Evolutionary conservation across 2,329 filamentous ascomycete genomes (phyloP), one percentile per base, ranked within the genome.

Genomic region (Alternaria brassicicola): DNA sequence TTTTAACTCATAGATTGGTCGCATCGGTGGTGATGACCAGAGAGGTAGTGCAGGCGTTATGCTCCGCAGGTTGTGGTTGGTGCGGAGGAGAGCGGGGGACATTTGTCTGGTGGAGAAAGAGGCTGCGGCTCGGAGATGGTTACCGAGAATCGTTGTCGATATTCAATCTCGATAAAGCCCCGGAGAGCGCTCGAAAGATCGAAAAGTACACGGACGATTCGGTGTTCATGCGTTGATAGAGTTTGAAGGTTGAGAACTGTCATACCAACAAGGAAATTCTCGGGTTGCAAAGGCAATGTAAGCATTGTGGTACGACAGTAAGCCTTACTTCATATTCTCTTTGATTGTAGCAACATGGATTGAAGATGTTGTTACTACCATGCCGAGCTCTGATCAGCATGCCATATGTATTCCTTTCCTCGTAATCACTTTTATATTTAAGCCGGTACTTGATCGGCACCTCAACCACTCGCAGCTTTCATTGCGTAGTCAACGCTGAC

Each of bases 41-140:
- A 35, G 19, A 31, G 15, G 43, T 35, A 26, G 43, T 23, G 43
- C 43, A 35, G 13, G 30, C 30, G 19, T 33, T 30, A 19, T 9
- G 7, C 46, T 55, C 46, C 46, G 52, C 36, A 21, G 15, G 19
- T 26, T 13, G n/a, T 55, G 52, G 52, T 55, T 55, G 52, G 52
- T 25, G 52, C 52, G 52, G 52, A 55, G 46, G n/a, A 33, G 15
- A 30, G 21, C 43, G 28, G 43, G 43, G 43, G 28, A 23, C 4
- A 33, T 28, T 19, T 47, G 30, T 33, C 35, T 47, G 43, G 43
- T 31, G 43, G 43, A 47, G 30, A 13, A 30, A 19, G 21, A 47
- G 43, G 43, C 43, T 35, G 21, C 30, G 43, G 19, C 23, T 47
- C 43, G 43, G 43, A 47, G 43, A 30, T 23, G 17, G 43, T 13